These are phyloP conservation scores for Neonectria hederae DNA, from an alignment of 2,329 filamentous ascomycete genomes.

Conservation along the genomic window DNA sequence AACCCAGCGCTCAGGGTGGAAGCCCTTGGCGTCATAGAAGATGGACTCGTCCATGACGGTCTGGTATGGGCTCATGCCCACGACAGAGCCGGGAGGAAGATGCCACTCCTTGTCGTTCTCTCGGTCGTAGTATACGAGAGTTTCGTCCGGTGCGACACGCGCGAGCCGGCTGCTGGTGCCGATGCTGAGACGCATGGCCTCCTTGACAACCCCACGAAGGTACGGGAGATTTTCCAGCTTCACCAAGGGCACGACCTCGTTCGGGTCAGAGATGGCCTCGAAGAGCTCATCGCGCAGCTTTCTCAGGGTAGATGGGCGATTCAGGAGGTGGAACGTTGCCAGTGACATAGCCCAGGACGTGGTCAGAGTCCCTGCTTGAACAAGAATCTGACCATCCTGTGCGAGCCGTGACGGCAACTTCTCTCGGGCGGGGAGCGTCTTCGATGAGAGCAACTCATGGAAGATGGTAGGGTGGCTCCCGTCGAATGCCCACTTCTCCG, in stretches of 20 bases:
- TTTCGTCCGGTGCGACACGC: constrained; percentile 55
- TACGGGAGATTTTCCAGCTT: constrained; percentile 52
- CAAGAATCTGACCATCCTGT: constrained; percentile 52
- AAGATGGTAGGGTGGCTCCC: constrained; percentile 50
- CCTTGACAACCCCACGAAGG: constrained; percentile 61
- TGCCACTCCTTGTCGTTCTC: constrained; percentile 41
- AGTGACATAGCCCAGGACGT: constrained; percentile 50
- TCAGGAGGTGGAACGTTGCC: constrained; percentile 49
- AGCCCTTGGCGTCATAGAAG: constrained; percentile 46
- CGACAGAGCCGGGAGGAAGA: constrained; percentile 47
- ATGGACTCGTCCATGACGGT: constrained; percentile 47
- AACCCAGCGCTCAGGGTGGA: constrained; percentile 50
- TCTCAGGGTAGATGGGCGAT: constrained; percentile 43
- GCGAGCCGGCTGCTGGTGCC: constrained; percentile 58
- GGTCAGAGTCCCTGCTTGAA: constrained; percentile 53
- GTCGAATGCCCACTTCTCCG: constrained; percentile 47
- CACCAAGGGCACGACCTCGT: constrained; percentile 41
- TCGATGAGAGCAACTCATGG: constrained; percentile 46
- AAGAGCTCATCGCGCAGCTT: constrained; percentile 50
- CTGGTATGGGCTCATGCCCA: constrained; percentile 51
- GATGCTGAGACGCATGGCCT: constrained; percentile 60
- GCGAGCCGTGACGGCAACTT: constrained; percentile 48
- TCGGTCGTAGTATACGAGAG: constrained; percentile 43
- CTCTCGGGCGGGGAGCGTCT: constrained; percentile 45
- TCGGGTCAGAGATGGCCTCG: constrained; percentile 45